Conservation (phyloP, 495 filamentous ascomycete species). For the Tuber indicum region DNA sequence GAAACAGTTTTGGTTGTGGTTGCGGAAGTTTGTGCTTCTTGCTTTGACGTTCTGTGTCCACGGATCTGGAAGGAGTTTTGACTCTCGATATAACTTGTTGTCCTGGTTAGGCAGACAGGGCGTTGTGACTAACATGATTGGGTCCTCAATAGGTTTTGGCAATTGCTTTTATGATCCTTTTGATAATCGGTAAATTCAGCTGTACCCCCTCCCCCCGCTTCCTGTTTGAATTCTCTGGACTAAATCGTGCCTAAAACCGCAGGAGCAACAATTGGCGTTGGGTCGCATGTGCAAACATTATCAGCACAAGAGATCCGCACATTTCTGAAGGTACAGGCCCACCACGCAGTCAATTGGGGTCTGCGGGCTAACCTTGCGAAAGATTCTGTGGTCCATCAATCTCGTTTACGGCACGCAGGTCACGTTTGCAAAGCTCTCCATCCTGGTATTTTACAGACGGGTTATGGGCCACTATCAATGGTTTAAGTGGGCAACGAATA, state of each 20-base stretch:
- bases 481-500: background rate
- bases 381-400: background rate
- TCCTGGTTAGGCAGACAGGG: too few relatives aligned
- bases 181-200: background rate
- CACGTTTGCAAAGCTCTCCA: slow-evolving; percentile 6
- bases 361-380: background rate
- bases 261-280: slow-evolving; percentile 1
- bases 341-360: background rate
- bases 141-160: background rate
- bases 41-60: background rate
- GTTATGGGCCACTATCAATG: background rate
- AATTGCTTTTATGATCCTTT: background rate
- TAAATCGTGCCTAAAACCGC: background rate
- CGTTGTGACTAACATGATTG: background rate
- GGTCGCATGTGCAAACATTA: slow-evolving; percentile 6
- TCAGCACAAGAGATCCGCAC: background rate
- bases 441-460: slow-evolving; percentile 9
- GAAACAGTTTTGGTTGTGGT: slow-evolving; percentile 9
- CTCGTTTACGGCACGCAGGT: background rate
- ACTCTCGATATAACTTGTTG: too few relatives aligned
- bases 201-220: background rate
- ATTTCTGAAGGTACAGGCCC: slow-evolving; percentile 5
- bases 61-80: too few relatives aligned
- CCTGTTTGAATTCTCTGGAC: background rate
- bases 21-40: slow-evolving; percentile 8